phyloP scores from a whole-genome alignment of 495 filamentous ascomycete genomes.

The Pyrenopolyporus hunteri region DNA sequence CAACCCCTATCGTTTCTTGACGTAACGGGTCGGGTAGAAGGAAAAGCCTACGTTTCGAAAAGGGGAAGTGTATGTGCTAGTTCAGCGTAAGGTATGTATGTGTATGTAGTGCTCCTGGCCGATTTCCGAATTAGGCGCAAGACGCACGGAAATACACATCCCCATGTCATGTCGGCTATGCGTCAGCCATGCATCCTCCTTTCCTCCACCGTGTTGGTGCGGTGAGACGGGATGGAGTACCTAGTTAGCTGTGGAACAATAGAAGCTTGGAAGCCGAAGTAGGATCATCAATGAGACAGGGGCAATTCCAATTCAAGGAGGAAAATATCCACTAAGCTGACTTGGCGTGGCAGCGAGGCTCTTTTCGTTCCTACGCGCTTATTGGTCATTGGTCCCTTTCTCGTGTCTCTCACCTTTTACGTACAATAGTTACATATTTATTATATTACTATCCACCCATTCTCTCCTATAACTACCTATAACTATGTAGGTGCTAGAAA shows the following conservation, averaged over 20 bases:
- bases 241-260: slow-evolving; percentile 17
- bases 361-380: background rate
- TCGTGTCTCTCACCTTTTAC: too few relatives aligned
- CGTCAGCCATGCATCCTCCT: background rate
- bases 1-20: too few relatives aligned
- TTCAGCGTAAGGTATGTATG: too few relatives aligned
- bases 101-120: background rate
- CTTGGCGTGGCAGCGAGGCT: slow-evolving; percentile 23
- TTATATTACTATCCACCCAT: too few relatives aligned
- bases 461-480: too few relatives aligned
- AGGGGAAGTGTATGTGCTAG: background rate
- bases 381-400: slow-evolving; percentile 4
- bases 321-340: slow-evolving; percentile 13
- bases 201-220: slow-evolving; percentile 9
- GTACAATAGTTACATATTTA: too few relatives aligned
- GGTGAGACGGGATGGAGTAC: slow-evolving; percentile 17
- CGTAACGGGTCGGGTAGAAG: background rate
- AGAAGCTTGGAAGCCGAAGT: slow-evolving; percentile 12
- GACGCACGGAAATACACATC: too few relatives aligned
- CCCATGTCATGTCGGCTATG: too few relatives aligned
- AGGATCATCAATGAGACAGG: slow-evolving; percentile 8
- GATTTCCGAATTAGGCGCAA: background rate
- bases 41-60: background rate
- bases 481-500: too few relatives aligned
- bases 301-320: slow-evolving; percentile 14